Evolutionary conservation across 768 basidiomycete species (phyloP), one percentile per base, ranked within the genome.

Genomic region (Royoungia palumana): DNA sequence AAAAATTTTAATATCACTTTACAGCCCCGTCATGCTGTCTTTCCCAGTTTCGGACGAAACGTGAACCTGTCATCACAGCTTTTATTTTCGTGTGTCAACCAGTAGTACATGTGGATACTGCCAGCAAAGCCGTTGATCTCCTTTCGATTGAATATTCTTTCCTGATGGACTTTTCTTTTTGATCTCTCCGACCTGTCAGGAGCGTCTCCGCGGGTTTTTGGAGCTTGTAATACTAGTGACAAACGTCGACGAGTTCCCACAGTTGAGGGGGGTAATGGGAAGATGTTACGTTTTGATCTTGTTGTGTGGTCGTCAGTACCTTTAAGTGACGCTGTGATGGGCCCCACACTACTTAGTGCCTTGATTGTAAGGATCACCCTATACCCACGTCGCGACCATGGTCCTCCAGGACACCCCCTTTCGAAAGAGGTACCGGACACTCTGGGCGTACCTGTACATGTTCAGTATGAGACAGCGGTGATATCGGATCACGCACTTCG

Each of bases 41-140:
- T 37, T 30, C 36, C 17, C 41, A 21, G n/a, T 50, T 49, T 24
- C 44, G 46, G 51, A 52, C 44, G 49, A 63, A 58, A 60, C 55
- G 21, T 8, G 55, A 50, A 39, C 51, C 47, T 63, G 52, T 44
- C 39, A 55, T 32, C 32, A 32, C 42, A 45, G 37, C 46, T 20
- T 9, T 35, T 32, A 4, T 32, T 32, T 32, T 32, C 16, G 13
- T 16, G 32, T 16, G 32, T 32, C 32, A 32, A 32, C 32, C 6
- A 12, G 28, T 28, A 28, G 11, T 28, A 12, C 28, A 6, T 28
- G 28, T 28, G 28, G 28, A 28, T 28, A 12, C 27, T 57, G 51
- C 47, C 58, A 51, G 43, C 51, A 11, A 35, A 7, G 30, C 32
- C 14, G 16, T 32, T 14, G 32, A 32, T 32, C 32, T 30, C 30